Base-by-base conservation (phyloP, 305 asterid genomes). In the Stenogyne calaminthoides region DNA sequence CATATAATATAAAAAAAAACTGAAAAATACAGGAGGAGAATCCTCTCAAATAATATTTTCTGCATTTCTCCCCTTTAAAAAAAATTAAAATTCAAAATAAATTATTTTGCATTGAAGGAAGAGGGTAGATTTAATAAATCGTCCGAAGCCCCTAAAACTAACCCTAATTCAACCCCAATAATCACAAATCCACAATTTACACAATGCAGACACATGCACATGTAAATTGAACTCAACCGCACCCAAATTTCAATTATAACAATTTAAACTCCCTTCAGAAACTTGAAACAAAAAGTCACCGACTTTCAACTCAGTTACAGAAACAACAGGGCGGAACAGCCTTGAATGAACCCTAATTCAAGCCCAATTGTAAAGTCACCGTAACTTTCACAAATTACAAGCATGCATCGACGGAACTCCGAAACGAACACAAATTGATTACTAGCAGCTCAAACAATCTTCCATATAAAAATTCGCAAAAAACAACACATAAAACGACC, bases 361-460 rank as follows among this genome's bases (percentile, higher is more conserved):
- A 52, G 69, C 78, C 73, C 68, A 78, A 58, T 14, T 52, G 78
- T 9, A 79, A 54, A 59, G 46, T 12, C 57, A 36, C 55, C 75
- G 62, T 32, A 60, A 64, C 32, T 64, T 42, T 58, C 85, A 51
- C 32, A 63, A 73, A 70, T 71, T 58, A 47, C 68, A 70, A 72
- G 75, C 88, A 85, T 81, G 82, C 86, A 81, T 77, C 74, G 77
- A 52, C 47, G 69, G 59, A 68, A 63, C 80, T 83, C 29, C 69
- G 64, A 19, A 51, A 55, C 71, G 56, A 36, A 34, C 64, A 78
- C 19, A 59, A 29, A 66, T 29, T 32, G 69, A 67, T 46, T 22
- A 58, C 37, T 29, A 69, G 70, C 19, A 59, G 44, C 39, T 16
- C 19, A 64, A 76, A 73, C 29, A 73, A 58, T 11, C 60, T 27